Evolutionary conservation across 2,329 filamentous ascomycete genomes (phyloP), one percentile per base, ranked within the genome.

Genomic region (Chaetothyriales sp.): DNA sequence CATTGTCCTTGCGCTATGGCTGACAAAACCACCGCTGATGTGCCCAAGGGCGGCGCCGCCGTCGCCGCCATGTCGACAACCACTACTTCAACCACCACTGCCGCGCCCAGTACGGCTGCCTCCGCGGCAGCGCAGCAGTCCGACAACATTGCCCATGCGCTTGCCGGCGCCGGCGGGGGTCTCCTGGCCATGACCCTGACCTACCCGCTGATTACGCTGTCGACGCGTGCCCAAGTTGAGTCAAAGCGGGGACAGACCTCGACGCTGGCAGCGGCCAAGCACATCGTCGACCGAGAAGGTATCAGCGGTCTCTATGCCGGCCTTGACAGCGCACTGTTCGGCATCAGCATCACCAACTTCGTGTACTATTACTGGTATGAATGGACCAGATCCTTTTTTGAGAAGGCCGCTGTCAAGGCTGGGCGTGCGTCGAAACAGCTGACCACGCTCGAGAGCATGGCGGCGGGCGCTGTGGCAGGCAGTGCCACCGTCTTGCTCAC

Each of bases 281-380:
- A 82, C 63, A 97, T 98, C 66, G 78, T 98, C 58, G 85, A 89
- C 61, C 86, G 92, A 61, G 92, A 98, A 71, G 92, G 92, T 62
- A 73, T 95, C 52, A 74, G 80, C 1, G 92, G 92, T 29, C 81
- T 98, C 37, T 98, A 97, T 67, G 83, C 92, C 5, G 92, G 92
- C 44, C 80, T 98, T 54, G 88, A 94, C 69, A 94, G 86, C 56
- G 92, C 92, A 49, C 77, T 98, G 46, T 95, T 98, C 69, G 92
- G 92, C 67, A 97, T 98, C 74, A 92, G 86, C 69, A 83, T 98
- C 61, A 98, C 92, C 63, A 98, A 98, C 75, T 98, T 98, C 67
- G 90, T 98, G 47, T 98, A 98, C 77, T 98, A 98, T 74, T 98
- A 97, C 77, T 98, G 80, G 90, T 98, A 97, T 71, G 92, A 98